Base-by-base conservation (phyloP, 192 early-diverging fungal genomes). In the Backusella mclennaniae region DNA sequence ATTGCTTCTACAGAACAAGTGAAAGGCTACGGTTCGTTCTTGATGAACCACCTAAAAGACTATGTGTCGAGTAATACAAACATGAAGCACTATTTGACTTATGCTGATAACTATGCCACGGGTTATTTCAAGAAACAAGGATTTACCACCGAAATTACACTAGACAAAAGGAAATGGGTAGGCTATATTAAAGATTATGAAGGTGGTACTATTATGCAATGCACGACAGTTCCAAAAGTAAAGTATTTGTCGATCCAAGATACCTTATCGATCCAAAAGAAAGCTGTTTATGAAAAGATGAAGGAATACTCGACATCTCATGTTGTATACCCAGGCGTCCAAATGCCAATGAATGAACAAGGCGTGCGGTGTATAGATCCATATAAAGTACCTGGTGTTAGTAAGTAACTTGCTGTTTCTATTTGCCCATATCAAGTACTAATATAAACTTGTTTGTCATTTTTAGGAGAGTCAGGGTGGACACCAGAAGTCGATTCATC, bases 171-270 rank as follows among this genome's bases (percentile, higher is more conserved):
- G 29, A 85, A 95, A 67, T 99, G 98, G 98, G 92, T 98, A 78
- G 97, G 97, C 0, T 98, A 99, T 79, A 99, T 99, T 80, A 99
- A 99, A 79, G 98, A 99, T 84, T 99, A 99, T 80, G 97, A 98
- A 77, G 97, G 97, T 15, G 98, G 96, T 44, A 99, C 97, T 8
- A 87, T 99, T 19, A 97, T 99, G 96, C 95, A 67, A 93, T 98
- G 96, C 85, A 90, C 94, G 4, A 93, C 96, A 88, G 86, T 98
- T 31, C 92, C 91, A n/a, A 94, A 90, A 82, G 93, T 99, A 67
- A 90, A 92, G 56, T 99, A 99, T 80, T 79, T 95, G 29, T 82
- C 92, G 69, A 89, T 91, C 63, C 85, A 86, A 15, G 88, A 92
- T 42, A 92, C 93, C 39, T 81, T 99, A 35, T 85, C 84, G n/a